Evolutionary conservation across 106 monocot species (phyloP).

Genomic region (Amphibolis antarctica): DNA sequence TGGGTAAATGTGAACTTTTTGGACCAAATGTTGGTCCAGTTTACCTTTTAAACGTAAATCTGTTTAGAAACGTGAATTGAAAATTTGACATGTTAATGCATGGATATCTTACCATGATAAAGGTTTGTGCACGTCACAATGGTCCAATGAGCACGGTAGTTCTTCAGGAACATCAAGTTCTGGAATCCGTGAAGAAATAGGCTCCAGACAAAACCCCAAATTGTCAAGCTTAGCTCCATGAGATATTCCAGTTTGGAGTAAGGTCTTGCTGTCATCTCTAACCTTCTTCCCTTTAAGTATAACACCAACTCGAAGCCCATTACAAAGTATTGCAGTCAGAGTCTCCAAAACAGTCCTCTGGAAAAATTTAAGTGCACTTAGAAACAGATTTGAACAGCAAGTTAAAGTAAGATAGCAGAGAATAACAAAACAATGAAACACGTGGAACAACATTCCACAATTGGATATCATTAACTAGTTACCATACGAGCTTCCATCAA

Average conservation of each 20-base stretch:
- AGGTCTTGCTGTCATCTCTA: constrained; percentile 44
- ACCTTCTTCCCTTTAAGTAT: constrained; percentile 48
- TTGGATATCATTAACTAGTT: no score
- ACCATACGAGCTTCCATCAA: no score
- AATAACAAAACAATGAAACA: no score
- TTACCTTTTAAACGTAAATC: no score
- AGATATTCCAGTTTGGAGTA: constrained; percentile 40
- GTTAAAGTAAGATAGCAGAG: no score
- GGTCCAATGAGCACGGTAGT: neutral
- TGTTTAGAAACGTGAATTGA: neutral
- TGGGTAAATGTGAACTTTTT: no score
- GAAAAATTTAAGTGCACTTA: neutral
- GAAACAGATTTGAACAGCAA: no score
- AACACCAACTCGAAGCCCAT: constrained; percentile 38
- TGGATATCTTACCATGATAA: constrained; percentile 17
- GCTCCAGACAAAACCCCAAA: constrained; percentile 41
- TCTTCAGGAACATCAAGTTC: constrained; percentile 4
- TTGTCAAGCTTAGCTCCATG: constrained; percentile 20
- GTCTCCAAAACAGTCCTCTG: constrained; percentile 26
- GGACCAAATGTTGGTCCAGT: no score
- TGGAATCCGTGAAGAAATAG: constrained; percentile 5
- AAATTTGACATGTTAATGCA: constrained; percentile 1
- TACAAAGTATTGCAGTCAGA: constrained; percentile 34
- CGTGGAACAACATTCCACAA: no score
- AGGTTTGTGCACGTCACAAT: constrained; percentile 10